These are phyloP conservation scores for Kalmusia sp. DNA, from an alignment of 2,329 filamentous ascomycete genomes.

Conservation along the genomic window DNA sequence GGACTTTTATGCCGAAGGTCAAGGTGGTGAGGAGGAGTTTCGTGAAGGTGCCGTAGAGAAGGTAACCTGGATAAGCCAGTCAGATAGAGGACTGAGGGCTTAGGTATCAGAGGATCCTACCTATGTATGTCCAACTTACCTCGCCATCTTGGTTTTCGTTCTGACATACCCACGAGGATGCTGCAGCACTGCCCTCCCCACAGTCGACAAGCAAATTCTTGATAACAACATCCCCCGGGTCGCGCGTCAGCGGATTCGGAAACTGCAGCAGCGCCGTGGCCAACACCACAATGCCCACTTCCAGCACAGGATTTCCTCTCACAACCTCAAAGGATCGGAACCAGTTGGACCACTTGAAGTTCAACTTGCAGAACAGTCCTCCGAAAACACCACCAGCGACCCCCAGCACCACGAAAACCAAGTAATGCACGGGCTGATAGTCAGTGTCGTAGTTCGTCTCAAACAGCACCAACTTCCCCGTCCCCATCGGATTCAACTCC, in stretches of 20 bases:
- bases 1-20: constrained; percentile 67
- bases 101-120: neutral
- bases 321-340: constrained; percentile 62
- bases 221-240: constrained; percentile 64
- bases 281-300: constrained; percentile 62
- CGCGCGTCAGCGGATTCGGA: constrained; percentile 62
- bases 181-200: constrained; percentile 36
- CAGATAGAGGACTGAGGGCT: neutral
- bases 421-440: constrained; percentile 63
- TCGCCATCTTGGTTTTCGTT: constrained; percentile 50
- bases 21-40: constrained; percentile 65
- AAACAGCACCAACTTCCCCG: constrained; percentile 67
- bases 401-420: constrained; percentile 64
- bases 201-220: constrained; percentile 65
- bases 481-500: constrained; percentile 65
- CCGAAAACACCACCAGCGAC: constrained; percentile 66
- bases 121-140: constrained; percentile 49
- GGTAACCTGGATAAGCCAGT: constrained; percentile 49
- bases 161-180: constrained; percentile 57
- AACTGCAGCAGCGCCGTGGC: constrained; percentile 63
- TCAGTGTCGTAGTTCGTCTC: constrained; percentile 65
- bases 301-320: constrained; percentile 62
- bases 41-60: constrained; percentile 60
- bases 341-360: constrained; percentile 63
- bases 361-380: constrained; percentile 65